Evolutionary conservation across 129 eudicot species (phyloP).

Genomic region (Deinandra increscens): DNA sequence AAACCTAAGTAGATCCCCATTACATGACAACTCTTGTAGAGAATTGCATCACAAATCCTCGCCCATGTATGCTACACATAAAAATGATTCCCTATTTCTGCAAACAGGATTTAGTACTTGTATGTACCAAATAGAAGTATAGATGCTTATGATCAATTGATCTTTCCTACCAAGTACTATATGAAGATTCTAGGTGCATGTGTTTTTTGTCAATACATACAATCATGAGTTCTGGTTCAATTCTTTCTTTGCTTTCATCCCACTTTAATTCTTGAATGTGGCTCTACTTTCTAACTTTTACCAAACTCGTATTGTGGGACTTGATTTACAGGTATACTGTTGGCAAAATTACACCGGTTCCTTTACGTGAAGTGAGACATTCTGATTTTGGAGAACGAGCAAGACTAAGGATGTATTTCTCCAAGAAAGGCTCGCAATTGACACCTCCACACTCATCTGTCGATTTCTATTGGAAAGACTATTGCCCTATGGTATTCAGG

Average conservation of each 20-base stretch:
- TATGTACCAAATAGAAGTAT: not conserved
- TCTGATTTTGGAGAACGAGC: slow-evolving; percentile 86
- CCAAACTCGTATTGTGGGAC: slow-evolving; percentile 36
- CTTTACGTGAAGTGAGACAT: slow-evolving; percentile 86
- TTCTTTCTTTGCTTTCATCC: not conserved
- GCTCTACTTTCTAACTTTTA: slow-evolving; percentile 8
- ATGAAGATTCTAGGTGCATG: not conserved
- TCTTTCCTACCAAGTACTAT: not conserved
- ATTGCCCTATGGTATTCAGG: slow-evolving; percentile 99
- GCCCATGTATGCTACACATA: not conserved
- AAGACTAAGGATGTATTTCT: slow-evolving; percentile 87
- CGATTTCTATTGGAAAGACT: slow-evolving; percentile 94
- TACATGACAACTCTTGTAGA: slow-evolving; percentile 15
- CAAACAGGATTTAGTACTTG: not conserved
- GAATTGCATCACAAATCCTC: slow-evolving; percentile 1
- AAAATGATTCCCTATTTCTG: slow-evolving; percentile 16
- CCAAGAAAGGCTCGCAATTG: slow-evolving; percentile 74
- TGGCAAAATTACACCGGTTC: slow-evolving; percentile 98
- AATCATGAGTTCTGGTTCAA: not conserved
- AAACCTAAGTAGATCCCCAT: slow-evolving; percentile 4
- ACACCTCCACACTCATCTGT: slow-evolving; percentile 88
- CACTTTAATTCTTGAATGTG: slow-evolving; percentile 5
- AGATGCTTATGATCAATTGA: slow-evolving; percentile 1
- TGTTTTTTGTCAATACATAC: not conserved
- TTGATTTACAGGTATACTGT: slow-evolving; percentile 83